Conservation (phyloP, 768 basidiomycete species). For the Trametes coccinea region DNA sequence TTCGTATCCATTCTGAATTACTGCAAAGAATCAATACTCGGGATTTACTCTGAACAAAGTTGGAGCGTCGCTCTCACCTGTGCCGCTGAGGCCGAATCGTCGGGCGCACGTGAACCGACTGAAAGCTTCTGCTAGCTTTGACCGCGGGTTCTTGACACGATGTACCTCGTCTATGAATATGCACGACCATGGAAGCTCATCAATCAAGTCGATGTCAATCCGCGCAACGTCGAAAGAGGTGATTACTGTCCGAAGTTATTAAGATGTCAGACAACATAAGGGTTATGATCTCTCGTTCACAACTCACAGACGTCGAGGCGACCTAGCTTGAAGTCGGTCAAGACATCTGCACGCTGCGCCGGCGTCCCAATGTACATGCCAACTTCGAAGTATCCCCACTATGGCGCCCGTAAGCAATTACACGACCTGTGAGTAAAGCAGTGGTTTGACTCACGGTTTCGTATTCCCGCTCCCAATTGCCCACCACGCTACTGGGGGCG, state of each 20-base stretch:
- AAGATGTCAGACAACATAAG: neutral
- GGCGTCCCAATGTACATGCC: constrained; percentile 62
- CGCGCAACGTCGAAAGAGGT: constrained; percentile 78
- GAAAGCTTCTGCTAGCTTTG: constrained; percentile 67
- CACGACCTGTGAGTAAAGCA: neutral
- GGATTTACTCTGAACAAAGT: constrained; percentile 17
- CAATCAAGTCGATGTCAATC: constrained; percentile 65
- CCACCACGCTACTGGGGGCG: constrained; percentile 79
- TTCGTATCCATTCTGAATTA: constrained; percentile 84
- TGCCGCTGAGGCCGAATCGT: constrained; percentile 88
- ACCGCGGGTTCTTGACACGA: constrained; percentile 75
- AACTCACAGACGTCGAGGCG: constrained; percentile 79
- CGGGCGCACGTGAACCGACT: constrained; percentile 61
- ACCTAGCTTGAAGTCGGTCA: constrained; percentile 77
- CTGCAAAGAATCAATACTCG: constrained; percentile 25
- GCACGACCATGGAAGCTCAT: constrained; percentile 68
- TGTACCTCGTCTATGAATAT: constrained; percentile 91
- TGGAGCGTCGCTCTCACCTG: constrained; percentile 36
- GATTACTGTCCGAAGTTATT: constrained; percentile 53
- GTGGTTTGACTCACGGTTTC: constrained; percentile 53
- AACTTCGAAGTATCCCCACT: constrained; percentile 97
- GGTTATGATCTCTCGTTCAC: neutral
- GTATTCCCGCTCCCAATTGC: constrained; percentile 91
- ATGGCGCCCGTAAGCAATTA: neutral
- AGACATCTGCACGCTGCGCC: constrained; percentile 53